Conservation (phyloP, 495 filamentous ascomycete species). For the Penicillium pancosmium region DNA sequence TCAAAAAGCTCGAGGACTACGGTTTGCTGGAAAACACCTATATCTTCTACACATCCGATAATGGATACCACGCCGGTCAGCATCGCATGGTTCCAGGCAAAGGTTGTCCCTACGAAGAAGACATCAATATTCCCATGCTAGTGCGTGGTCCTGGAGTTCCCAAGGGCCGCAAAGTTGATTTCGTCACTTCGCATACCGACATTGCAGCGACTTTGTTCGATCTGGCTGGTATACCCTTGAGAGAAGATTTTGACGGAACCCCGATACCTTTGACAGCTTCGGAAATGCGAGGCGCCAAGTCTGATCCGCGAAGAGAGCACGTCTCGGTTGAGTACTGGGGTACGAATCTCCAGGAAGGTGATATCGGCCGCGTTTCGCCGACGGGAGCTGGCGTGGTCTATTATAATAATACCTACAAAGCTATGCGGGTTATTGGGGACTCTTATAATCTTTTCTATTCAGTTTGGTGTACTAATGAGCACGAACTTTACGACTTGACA, state of each 20-base stretch:
- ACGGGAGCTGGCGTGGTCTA: not conserved
- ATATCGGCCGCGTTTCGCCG: not conserved
- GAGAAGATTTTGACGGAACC: constrained; percentile 54
- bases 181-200: constrained; percentile 63
- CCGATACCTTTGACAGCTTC: constrained; percentile 40
- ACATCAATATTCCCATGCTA: constrained; percentile 63
- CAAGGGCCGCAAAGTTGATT: constrained; percentile 24
- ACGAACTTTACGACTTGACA: constrained; percentile 9
- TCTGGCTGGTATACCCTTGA: constrained; percentile 35
- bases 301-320: constrained; percentile 41
- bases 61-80: constrained; percentile 70
- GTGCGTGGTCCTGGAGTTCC: constrained; percentile 57
- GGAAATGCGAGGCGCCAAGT: not conserved
- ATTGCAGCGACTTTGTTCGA: constrained; percentile 63
- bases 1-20: constrained; percentile 45
- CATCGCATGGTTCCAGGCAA: constrained; percentile 69
- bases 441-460: constrained; percentile 9
- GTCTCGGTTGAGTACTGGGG: constrained; percentile 62
- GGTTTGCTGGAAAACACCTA: constrained; percentile 62
- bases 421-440: not conserved
- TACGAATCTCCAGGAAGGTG: not conserved
- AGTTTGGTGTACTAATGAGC: constrained; percentile 11
- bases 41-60: constrained; percentile 67
- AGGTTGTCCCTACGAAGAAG: constrained; percentile 64
- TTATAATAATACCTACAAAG: constrained; percentile 10